Conservation (phyloP, 495 filamentous ascomycete genomes). For the Daldinia loculata region DNA sequence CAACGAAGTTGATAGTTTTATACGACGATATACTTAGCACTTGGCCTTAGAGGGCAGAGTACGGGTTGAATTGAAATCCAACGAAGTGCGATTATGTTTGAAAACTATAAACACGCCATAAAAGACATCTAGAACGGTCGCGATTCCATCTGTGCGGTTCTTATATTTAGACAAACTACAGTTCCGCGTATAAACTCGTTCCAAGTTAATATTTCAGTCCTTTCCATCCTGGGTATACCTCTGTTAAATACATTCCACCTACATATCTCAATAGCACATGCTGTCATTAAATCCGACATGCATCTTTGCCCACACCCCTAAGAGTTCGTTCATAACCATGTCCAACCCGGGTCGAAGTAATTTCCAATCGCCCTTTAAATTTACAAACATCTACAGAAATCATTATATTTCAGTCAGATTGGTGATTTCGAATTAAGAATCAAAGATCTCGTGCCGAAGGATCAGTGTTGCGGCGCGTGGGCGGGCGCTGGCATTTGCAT, state of each 20-base stretch:
- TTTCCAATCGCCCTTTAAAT: neutral
- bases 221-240: slow-evolving; percentile 19
- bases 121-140: too few species aligned
- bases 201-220: neutral
- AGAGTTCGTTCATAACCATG: neutral
- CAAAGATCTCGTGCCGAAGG: neutral
- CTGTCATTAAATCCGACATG: neutral
- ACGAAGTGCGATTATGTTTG: neutral
- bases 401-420: neutral
- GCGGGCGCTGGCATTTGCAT: slow-evolving; percentile 42
- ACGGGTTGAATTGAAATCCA: too few species aligned
- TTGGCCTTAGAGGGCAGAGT: too few species aligned
- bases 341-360: neutral
- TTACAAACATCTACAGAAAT: neutral
- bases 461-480: slow-evolving; percentile 23
- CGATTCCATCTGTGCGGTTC: neutral
- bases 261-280: neutral
- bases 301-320: neutral
- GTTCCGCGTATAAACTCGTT: neutral
- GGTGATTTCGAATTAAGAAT: neutral
- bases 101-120: neutral
- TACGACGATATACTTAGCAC: too few species aligned
- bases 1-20: neutral
- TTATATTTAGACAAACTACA: neutral
- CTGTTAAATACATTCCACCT: neutral